Evolutionary conservation across 352 stramenopile species (phyloP), one percentile per base, ranked within the genome.

Genomic region (Pythium vanterpoolii): DNA sequence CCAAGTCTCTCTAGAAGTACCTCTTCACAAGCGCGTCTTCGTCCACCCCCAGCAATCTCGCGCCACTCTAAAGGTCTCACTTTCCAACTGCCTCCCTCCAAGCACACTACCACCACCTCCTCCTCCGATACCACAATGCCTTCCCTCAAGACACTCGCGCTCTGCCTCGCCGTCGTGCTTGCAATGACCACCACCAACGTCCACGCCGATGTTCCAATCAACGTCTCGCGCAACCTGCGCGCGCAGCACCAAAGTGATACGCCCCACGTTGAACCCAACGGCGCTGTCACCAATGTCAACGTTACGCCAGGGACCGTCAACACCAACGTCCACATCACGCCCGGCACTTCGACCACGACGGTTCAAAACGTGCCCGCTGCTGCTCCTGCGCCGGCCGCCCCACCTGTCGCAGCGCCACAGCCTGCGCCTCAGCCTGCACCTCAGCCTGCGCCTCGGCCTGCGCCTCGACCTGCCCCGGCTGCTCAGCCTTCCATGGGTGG

Each of bases 251-350:
- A 57, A 11, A 39, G 36, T 21, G 50, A 46, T 21, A 30, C 19
- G 6, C 42, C 42, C 23, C 27, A 43, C 30, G 16, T 33, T 23
- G 9, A 56, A 19, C 19, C 33, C 33, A 45, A 28, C 47, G 47
- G 4, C 21, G 30, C 31, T 18, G 3, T 11, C 10, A 31, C n/a
- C 5, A 28, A 26, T 33, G 19, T 28, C 16, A 33, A 38, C 44
- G 3, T 34, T 9, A 13, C 27, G 39, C 40, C 53, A 18, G 18
- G 28, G 3, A 23, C 14, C 9, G n/a, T 42, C 18, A 34, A 30
- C 24, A 33, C 45, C 14, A 61, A 49, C 39, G 51, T 58, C 38
- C 39, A 58, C 39, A 26, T 52, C 45, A 56, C 55, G 24, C 55
- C 55, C 11, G 55, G 55, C 11, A 28, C 55, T 0, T 23, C 34